Conservation (phyloP, 2,329 filamentous ascomycete species). For the Magnaporthiopsis poae region DNA sequence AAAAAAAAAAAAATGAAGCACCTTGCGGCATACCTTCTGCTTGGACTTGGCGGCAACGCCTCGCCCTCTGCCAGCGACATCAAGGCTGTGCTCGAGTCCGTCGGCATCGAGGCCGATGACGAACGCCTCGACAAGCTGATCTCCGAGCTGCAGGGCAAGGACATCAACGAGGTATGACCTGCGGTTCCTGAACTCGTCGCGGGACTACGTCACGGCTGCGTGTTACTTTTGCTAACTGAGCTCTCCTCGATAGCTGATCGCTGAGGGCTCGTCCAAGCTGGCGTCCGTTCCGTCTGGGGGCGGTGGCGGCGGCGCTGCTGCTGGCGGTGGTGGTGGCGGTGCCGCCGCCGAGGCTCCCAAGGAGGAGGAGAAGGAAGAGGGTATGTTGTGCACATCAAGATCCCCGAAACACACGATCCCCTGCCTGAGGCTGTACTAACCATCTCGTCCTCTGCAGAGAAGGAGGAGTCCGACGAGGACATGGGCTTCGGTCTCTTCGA, state of each 20-base stretch:
- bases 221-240: conserved; percentile 1
- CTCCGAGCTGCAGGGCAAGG: conserved; percentile 82
- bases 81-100: conserved; percentile 80
- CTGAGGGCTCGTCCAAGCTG: conserved; percentile 83
- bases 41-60: conserved; percentile 85
- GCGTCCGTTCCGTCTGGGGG: conserved; percentile 94
- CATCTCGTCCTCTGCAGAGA: conserved; percentile 30
- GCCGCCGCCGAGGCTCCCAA: conserved; percentile 54
- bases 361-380: conserved; percentile 66
- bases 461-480: conserved; percentile 65
- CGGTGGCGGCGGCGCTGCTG: conserved; percentile 59
- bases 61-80: conserved; percentile 77
- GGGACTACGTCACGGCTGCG: not conserved
- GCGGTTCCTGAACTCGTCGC: not conserved
- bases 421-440: conserved; percentile 1
- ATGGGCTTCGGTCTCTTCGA: conserved; percentile 71
- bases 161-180: conserved; percentile 70
- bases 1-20: conserved; percentile 81
- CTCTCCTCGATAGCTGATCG: conserved; percentile 59
- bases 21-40: conserved; percentile 97
- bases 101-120: conserved; percentile 86
- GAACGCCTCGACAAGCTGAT: conserved; percentile 81
- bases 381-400: conserved; percentile 49
- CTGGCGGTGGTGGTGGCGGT: conserved; percentile 56
- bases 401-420: not conserved